Base-by-base conservation (phyloP, 2,329 filamentous ascomycete genomes). In the Cercospora citrullina region DNA sequence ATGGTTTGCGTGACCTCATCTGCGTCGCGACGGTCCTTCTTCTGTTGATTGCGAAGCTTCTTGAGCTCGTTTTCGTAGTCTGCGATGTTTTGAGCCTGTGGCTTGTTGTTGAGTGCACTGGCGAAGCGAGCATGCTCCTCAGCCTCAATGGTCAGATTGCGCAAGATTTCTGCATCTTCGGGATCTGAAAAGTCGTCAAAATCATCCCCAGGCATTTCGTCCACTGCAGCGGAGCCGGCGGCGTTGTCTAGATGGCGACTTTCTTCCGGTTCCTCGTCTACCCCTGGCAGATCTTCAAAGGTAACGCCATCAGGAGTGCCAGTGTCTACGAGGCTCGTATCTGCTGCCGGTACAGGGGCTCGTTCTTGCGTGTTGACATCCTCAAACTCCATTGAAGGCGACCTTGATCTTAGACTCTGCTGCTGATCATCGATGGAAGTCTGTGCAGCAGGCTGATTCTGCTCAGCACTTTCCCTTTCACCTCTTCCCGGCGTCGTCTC, bases 1-100 rank as follows among this genome's bases (percentile, higher is more conserved):
- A 99, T 99, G 72, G 94, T 90, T 72, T 96, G 92, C 0, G 94
- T 96, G 4, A 99, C 94, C 79, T 99, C 95, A 75, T 99, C 96
- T 0, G 96, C 94, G 77, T 99, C 95, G 75, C 95, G 88, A 1
- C 93, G 90, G 76, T 99, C 95, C 77, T 96, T 97, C 80, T 96
- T 97, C 77, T 99, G 95, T 77, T 99, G 95, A n/a, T 83, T 90
- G 30, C 95, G 91, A 3, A 99, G 85, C 61, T 93, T 90, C 72
- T 91, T 92, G 12, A 99, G 85, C 77, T 99, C 94, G 68, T 86
- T 86, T 73, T 99, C 94, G 77, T 96, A 98, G 57, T 94, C 89
- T 55, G 90, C 87, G 33, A 88, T 87, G 72, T 90, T 92, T 73
- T 94, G 87, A 4, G 83, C 82, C 18, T 88, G 85, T 0, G 90